Percentiles rank a stretch among this genome's conserved stretches.
phyloP scores from a whole-genome alignment of 2,329 filamentous ascomycete species.

The Nemania sp. region DNA sequence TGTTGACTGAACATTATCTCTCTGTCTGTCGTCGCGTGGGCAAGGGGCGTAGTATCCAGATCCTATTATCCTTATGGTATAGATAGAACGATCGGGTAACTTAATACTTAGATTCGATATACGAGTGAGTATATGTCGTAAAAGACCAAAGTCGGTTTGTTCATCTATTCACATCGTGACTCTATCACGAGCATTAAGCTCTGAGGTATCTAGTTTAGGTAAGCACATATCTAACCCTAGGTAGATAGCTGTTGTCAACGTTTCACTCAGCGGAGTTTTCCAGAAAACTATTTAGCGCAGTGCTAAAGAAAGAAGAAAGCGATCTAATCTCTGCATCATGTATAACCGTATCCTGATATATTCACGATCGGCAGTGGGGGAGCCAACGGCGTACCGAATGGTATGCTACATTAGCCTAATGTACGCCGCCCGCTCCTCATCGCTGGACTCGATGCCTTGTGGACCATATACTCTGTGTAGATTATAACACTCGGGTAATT shows the following conservation, averaged over 20 bases:
- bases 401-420: conserved; percentile 26
- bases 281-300: background rate
- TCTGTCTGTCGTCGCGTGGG: conserved; percentile 11
- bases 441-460: background rate
- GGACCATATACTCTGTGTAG: background rate
- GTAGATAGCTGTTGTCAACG: background rate
- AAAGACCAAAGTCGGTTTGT: too few relatives aligned
- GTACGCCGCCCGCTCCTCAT: conserved; percentile 9
- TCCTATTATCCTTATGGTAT: too few relatives aligned
- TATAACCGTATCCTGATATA: conserved; percentile 4
- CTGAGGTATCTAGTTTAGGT: background rate
- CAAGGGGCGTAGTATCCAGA: background rate
- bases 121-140: too few relatives aligned
- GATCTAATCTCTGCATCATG: background rate
- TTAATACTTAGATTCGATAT: too few relatives aligned
- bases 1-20: conserved; percentile 29
- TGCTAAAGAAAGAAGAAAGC: background rate
- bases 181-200: too few relatives aligned
- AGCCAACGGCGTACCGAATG: background rate
- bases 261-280: background rate
- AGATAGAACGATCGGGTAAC: too few relatives aligned
- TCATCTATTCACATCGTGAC: too few relatives aligned
- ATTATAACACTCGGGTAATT: conserved; percentile 6
- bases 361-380: conserved; percentile 2
- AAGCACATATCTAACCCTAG: too few relatives aligned